Percentiles rank a stretch among this genome's conserved stretches.
These are phyloP conservation scores for Diplodia corticola DNA, from an alignment of 2,329 filamentous ascomycete genomes.

Conservation along the genomic window DNA sequence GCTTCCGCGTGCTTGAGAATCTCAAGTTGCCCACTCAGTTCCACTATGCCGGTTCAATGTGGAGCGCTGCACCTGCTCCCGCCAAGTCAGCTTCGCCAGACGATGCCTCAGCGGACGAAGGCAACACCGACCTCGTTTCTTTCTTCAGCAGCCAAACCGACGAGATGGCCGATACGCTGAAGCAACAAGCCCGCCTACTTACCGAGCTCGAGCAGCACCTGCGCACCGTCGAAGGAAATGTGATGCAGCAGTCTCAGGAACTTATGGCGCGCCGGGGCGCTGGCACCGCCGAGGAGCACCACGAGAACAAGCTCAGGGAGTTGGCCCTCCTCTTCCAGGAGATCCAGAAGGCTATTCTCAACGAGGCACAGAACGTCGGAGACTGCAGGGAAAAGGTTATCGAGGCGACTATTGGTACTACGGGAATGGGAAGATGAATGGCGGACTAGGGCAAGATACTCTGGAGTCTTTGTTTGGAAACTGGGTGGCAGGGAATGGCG, in stretches of 20 bases:
- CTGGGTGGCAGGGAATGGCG: constrained; percentile 11
- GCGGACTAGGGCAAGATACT: background rate
- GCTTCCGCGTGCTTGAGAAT: constrained; percentile 73
- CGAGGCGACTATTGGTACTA: constrained; percentile 42
- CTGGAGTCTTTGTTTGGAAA: constrained; percentile 9
- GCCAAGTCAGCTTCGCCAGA: constrained; percentile 28
- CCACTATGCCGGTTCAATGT: constrained; percentile 49
- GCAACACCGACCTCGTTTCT: constrained; percentile 47
- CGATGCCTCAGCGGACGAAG: constrained; percentile 37
- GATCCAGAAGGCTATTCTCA: constrained; percentile 52
- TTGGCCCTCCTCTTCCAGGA: constrained; percentile 49
- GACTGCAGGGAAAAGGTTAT: constrained; percentile 50
- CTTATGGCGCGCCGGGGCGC: constrained; percentile 35
- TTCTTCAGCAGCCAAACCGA: constrained; percentile 48
- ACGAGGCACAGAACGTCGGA: constrained; percentile 50
- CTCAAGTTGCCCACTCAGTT: constrained; percentile 68
- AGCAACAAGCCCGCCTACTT: constrained; percentile 45
- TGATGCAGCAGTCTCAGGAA: constrained; percentile 46
- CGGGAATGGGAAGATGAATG: constrained; percentile 29
- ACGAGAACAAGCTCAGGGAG: constrained; percentile 41
- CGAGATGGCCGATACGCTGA: constrained; percentile 42
- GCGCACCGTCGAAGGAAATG: constrained; percentile 49
- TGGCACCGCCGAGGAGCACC: constrained; percentile 26
- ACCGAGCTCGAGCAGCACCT: constrained; percentile 52
- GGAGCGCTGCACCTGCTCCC: constrained; percentile 29